These are phyloP conservation scores for Poa pratensis DNA, from an alignment of 176 grass and related monocot genomes.

Conservation along the genomic window DNA sequence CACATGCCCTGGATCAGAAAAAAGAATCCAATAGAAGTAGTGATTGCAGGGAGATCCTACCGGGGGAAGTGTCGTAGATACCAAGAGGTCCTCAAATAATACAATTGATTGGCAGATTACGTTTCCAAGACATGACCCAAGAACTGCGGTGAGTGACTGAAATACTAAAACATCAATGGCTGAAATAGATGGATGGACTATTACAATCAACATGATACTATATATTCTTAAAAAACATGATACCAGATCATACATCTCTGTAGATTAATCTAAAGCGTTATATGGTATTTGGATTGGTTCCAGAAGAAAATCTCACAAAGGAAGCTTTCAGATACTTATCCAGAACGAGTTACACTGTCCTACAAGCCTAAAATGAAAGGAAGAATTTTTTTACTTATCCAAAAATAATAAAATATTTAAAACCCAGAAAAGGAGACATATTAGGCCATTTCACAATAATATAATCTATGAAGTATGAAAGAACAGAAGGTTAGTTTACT, in stretches of 20 bases:
- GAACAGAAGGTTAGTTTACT: not conserved
- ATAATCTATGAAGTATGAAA: constrained; percentile 12
- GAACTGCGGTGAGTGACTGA: constrained; percentile 81
- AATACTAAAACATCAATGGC: constrained; percentile 61
- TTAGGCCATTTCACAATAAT: not conserved
- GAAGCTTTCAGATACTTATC: not conserved
- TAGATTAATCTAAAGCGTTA: not conserved
- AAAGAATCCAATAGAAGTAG: constrained; percentile 33
- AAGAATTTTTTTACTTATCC: not conserved
- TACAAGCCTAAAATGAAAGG: constrained; percentile 11
- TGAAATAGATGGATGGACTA: constrained; percentile 41
- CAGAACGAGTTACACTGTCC: not conserved
- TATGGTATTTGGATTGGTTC: constrained; percentile 18
- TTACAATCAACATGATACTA: constrained; percentile 29
- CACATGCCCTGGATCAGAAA: constrained; percentile 28
- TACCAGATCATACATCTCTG: constrained; percentile 21
- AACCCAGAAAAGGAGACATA: not conserved
- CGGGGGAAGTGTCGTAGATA: constrained; percentile 80
- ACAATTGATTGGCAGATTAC: constrained; percentile 68
- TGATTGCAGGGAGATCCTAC: constrained; percentile 53
- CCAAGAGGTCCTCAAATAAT: constrained; percentile 95
- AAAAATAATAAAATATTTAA: not conserved
- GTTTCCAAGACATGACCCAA: constrained; percentile 76
- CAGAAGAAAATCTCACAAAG: not conserved
- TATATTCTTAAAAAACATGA: constrained; percentile 5